Evolutionary conservation across 139 green algal genomes (phyloP).

Genomic region (Chlamydomonas schloesseri): DNA sequence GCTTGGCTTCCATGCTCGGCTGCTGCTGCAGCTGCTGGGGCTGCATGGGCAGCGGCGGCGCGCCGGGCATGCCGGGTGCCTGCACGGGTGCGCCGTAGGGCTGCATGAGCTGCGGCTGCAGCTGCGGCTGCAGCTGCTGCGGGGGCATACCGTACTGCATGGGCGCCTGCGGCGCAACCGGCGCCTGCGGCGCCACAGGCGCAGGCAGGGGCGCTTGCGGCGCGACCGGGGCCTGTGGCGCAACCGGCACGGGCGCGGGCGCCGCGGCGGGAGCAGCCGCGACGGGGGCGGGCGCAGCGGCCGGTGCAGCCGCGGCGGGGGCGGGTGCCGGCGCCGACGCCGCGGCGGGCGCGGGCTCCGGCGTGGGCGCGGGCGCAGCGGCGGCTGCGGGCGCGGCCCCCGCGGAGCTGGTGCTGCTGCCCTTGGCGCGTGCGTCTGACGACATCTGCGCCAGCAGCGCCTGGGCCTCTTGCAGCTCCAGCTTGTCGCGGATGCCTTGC

Average conservation of each 20-base stretch:
- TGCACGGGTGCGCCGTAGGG: background rate
- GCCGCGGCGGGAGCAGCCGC: background rate
- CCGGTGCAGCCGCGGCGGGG: conserved; percentile 5
- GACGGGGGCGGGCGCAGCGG: conserved; percentile 14
- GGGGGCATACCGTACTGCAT: conserved; percentile 19
- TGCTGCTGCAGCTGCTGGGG: background rate
- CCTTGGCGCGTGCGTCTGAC: background rate
- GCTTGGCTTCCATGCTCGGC: background rate
- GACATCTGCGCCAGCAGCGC: conserved; percentile 65
- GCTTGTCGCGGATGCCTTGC: conserved; percentile 69
- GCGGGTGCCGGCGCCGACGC: conserved; percentile 22
- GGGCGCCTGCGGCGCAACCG: background rate
- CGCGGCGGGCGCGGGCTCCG: conserved; percentile 7
- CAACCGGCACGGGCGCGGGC: conserved; percentile 14
- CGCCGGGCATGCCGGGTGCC: conserved; percentile 20
- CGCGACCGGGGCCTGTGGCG: background rate
- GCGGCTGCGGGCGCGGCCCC: background rate
- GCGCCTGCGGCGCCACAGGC: too few relatives aligned
- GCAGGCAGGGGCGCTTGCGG: background rate
- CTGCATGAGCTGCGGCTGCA: background rate
- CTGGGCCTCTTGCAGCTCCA: conserved; percentile 74
- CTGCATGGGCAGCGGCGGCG: conserved; percentile 21
- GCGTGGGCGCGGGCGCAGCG: background rate
- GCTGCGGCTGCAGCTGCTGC: background rate
- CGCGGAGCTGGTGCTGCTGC: background rate